Percentiles rank a stretch among this genome's conserved stretches.
Conservation (phyloP, 2,329 filamentous ascomycete genomes). For the Dryadomyces sulphureus region DNA sequence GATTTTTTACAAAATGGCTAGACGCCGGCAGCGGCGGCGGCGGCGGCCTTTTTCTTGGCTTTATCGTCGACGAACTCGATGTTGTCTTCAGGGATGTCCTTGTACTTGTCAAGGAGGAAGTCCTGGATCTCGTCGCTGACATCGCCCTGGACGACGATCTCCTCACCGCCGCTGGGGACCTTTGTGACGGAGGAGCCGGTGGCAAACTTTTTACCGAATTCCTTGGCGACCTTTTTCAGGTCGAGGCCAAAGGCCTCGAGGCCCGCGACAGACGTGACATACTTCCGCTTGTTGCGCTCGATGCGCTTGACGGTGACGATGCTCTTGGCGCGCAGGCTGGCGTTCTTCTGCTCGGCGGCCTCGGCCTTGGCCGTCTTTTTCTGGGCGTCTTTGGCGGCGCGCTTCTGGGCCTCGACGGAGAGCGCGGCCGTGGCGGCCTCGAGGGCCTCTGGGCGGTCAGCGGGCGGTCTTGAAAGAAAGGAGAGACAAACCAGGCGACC, state of each 20-base stretch:
- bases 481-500: conserved; percentile 57
- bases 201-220: conserved; percentile 96
- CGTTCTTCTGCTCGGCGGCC: conserved; percentile 68
- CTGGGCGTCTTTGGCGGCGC: conserved; percentile 86
- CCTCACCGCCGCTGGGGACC: conserved; percentile 69
- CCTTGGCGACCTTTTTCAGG: conserved; percentile 82
- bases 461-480: background rate
- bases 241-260: conserved; percentile 84
- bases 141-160: conserved; percentile 96
- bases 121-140: conserved; percentile 90
- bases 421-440: conserved; percentile 74
- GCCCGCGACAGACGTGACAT: conserved; percentile 81
- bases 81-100: conserved; percentile 85
- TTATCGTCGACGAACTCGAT: conserved; percentile 92
- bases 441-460: conserved; percentile 47
- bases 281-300: conserved; percentile 96
- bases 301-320: conserved; percentile 90
- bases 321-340: conserved; percentile 67
- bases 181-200: conserved; percentile 90
- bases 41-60: conserved; percentile 59
- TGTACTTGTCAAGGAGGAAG: conserved; percentile 78
- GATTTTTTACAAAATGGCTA: background rate
- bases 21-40: conserved; percentile 11
- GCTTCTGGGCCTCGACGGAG: conserved; percentile 82
- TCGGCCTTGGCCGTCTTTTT: conserved; percentile 96